Percentiles rank a stretch among this genome's conserved stretches.
Conservation (phyloP, 257 asterid genomes). For the Echites panduratus region DNA sequence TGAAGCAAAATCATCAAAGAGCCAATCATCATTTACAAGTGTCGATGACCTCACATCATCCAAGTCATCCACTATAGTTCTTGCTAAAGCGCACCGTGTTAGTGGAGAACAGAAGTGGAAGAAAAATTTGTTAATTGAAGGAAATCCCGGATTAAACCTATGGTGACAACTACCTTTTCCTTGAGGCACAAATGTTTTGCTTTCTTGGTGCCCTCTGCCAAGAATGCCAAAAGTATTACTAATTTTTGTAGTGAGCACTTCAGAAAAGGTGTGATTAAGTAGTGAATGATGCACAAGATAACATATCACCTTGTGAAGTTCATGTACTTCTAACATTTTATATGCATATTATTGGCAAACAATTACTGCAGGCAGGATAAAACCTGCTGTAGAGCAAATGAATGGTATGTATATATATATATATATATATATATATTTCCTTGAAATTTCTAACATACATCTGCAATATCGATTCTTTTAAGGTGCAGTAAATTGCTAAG, state of each 20-base stretch:
- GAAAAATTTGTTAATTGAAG: background rate
- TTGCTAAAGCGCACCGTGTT: background rate
- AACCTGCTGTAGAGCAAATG: background rate
- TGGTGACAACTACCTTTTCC: background rate
- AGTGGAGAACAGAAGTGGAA: constrained; percentile 6
- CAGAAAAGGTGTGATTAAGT: background rate
- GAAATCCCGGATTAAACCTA: background rate
- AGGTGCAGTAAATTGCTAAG: background rate
- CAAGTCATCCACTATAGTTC: background rate
- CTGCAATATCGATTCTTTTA: background rate
- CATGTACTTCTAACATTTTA: background rate
- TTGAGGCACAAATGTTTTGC: background rate
- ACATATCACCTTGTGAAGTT: background rate
- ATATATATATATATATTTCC: too few relatives aligned
- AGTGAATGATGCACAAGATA: too few relatives aligned
- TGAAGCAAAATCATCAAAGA: background rate
- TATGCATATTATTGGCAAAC: background rate
- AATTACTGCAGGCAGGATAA: background rate
- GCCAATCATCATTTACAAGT: background rate
- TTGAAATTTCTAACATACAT: too few relatives aligned
- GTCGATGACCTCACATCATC: background rate
- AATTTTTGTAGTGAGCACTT: background rate
- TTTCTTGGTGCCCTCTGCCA: background rate
- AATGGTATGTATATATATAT: background rate
- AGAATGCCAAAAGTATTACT: background rate